Conservation (phyloP, 345 rosid genomes). For the Melaleuca alternifolia region DNA sequence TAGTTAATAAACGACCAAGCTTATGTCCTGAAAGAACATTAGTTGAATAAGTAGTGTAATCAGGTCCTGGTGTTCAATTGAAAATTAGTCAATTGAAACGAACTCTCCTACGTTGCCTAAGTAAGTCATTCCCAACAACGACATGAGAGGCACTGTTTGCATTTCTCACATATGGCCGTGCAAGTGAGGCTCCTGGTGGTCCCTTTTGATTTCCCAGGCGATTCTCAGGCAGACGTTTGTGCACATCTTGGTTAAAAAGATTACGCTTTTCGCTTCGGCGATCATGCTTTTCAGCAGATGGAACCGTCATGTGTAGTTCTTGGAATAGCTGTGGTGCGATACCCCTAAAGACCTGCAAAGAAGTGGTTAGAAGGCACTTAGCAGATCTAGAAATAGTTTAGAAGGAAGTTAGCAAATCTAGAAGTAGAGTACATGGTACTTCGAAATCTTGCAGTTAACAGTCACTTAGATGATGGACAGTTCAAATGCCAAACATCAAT, state of each 20-base stretch:
- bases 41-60: too few species aligned
- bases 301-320: neutral
- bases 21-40: too few species aligned
- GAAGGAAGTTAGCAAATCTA: neutral
- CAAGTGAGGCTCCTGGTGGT: conserved; percentile 29
- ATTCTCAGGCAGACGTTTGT: neutral
- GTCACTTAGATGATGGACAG: neutral
- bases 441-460: neutral
- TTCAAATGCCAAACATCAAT: neutral
- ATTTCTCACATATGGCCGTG: conserved; percentile 23
- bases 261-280: neutral
- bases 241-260: neutral
- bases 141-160: conserved; percentile 24
- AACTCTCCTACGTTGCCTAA: neutral
- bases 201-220: conserved; percentile 34
- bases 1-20: too few species aligned
- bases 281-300: neutral
- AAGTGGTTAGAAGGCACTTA: neutral
- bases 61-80: too few species aligned
- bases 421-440: neutral
- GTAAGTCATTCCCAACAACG: conserved; percentile 18
- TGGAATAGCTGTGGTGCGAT: neutral
- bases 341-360: neutral
- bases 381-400: neutral
- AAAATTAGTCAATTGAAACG: too few species aligned